Evolutionary conservation across 2,329 filamentous ascomycete genomes (phyloP), one percentile per base, ranked within the genome.

Genomic region (Fusarium mundagurra): DNA sequence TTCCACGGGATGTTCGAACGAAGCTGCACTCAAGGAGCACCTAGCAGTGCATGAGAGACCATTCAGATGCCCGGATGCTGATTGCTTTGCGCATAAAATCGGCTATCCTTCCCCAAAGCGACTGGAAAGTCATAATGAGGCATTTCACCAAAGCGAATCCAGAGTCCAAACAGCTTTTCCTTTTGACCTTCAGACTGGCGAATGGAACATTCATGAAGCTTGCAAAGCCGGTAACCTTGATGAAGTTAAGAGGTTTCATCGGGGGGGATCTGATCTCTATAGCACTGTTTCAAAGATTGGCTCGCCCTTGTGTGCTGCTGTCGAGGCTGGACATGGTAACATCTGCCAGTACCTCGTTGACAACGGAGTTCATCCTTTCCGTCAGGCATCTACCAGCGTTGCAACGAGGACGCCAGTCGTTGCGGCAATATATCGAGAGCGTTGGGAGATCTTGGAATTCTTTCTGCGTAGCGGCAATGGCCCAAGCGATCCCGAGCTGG

Each of bases 101-200:
- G 67, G 67, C 1, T 48, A 17, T 0, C 0, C n/a, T 10, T 47
- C 58, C 1, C 0, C 2, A 0, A 0, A 34, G 36, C 18, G 5
- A 8, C 9, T 69, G 0, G 9, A 38, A 22, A 8, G 39, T 1
- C 64, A 69, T 3, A 4, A 4, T 8, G 10, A 34, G 4, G 8
- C 8, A 0, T 20, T 57, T 17, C 66, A 68, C 6, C 6, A 5
- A 0, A 17, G 14, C 8, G 13, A 18, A 0, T 18, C n/a, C 4
- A 18, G 17, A 2, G 18, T 1, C 1, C 6, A 27, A 5, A 1
- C 17, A 1, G 3, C 3, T 0, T 69, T 69, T 18, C 55, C 64
- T 2, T 0, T 11, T 8, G 3, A 3, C 0, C 7, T 13, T 1
- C 0, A 16, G 6, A 20, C 5, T 0, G 6, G 11, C 0, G 0